Evolutionary conservation across 108 stramenopile genomes (phyloP).

Genomic region (Conticribra weissflogii): DNA sequence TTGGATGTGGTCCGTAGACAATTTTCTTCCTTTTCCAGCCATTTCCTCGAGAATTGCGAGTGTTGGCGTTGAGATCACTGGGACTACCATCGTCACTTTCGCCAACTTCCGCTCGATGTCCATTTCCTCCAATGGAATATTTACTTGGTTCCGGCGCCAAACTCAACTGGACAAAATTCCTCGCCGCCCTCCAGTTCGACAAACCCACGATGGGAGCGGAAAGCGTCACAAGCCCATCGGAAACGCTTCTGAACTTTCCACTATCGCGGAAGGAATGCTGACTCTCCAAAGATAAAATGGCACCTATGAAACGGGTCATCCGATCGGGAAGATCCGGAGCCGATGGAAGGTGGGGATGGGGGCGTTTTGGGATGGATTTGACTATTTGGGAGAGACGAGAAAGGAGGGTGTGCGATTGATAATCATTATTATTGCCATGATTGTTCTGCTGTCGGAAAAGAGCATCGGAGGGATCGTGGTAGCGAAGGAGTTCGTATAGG

Average conservation of each 20-base stretch:
- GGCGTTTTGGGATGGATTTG: not conserved
- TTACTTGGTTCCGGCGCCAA: not conserved
- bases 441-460: conserved; percentile 10
- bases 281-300: conserved; percentile 50
- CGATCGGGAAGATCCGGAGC: conserved; percentile 48
- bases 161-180: conserved; percentile 30
- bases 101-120: not conserved
- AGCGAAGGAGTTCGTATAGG: conserved; percentile 12
- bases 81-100: too few species aligned
- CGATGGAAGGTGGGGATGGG: conserved; percentile 60
- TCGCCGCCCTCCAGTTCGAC: conserved; percentile 13
- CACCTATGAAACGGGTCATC: conserved; percentile 59
- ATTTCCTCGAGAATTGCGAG: not conserved
- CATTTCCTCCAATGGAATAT: too few species aligned
- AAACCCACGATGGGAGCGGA: conserved; percentile 45
- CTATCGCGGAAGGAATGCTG: conserved; percentile 67
- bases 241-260: conserved; percentile 61
- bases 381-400: conserved; percentile 6
- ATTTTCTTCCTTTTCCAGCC: conserved; percentile 29
- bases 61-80: not conserved
- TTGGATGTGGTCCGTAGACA: conserved; percentile 58
- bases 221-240: conserved; percentile 50
- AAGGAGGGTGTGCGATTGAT: conserved; percentile 22
- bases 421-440: conserved; percentile 1
- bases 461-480: conserved; percentile 1